Evolutionary conservation across 192 early-diverging fungal species (phyloP).

Genomic region (Funneliformis geosporum): DNA sequence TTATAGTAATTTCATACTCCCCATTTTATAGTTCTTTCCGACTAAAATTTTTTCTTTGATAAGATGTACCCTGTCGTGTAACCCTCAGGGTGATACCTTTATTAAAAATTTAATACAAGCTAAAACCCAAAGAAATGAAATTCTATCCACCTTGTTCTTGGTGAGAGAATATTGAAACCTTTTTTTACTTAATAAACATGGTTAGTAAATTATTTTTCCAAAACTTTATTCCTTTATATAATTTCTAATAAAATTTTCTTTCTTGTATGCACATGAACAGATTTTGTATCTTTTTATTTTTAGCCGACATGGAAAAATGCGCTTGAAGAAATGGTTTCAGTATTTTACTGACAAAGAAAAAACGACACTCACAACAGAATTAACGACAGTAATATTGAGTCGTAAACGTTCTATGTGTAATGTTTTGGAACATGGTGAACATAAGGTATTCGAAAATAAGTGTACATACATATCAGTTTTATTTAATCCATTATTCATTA

Average conservation of each 20-base stretch:
- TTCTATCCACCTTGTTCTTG: too few species aligned
- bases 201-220: not conserved
- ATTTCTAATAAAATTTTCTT: not conserved
- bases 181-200: not conserved
- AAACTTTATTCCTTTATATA: not conserved
- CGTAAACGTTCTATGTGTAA: slow-evolving; percentile 56
- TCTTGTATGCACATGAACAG: slow-evolving; percentile 24
- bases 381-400: slow-evolving; percentile 50
- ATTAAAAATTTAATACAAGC: too few species aligned
- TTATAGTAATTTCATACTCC: too few species aligned
- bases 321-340: slow-evolving; percentile 51
- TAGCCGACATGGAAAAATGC: slow-evolving; percentile 58
- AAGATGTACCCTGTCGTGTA: not conserved
- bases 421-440: slow-evolving; percentile 52
- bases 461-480: not conserved
- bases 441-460: slow-evolving; percentile 33
- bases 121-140: too few species aligned
- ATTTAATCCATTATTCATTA: too few species aligned
- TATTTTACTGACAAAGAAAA: slow-evolving; percentile 47
- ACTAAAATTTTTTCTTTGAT: not conserved
- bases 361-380: slow-evolving; percentile 44
- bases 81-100: not conserved
- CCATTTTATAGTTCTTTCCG: too few species aligned
- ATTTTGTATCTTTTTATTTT: slow-evolving; percentile 54
- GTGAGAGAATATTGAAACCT: too few species aligned